phyloP scores from a whole-genome alignment of 225 moss, liverwort and hornwort genomes.

The Sphagnum tenellum region DNA sequence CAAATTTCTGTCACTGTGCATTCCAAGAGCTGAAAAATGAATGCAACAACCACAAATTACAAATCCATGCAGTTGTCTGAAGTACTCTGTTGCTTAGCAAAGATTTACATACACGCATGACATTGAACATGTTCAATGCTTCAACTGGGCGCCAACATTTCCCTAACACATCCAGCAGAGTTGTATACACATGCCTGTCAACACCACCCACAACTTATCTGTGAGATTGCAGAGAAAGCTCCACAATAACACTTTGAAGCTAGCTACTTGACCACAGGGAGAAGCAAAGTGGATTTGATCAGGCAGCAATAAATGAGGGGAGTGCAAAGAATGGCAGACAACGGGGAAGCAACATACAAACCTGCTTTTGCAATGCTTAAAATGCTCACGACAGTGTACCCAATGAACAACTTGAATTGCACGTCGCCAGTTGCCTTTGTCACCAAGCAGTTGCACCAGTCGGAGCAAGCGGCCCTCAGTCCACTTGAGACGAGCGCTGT shows the following conservation, averaged over 20 bases:
- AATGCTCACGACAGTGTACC: constrained; percentile 67
- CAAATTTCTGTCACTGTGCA: neutral
- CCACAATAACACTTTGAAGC: too few relatives aligned
- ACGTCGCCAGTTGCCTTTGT: constrained; percentile 71
- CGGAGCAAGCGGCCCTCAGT: constrained; percentile 64
- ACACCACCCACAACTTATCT: neutral
- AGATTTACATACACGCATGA: constrained; percentile 69
- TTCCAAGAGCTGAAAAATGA: neutral
- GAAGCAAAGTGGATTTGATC: too few relatives aligned
- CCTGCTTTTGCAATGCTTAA: constrained; percentile 67
- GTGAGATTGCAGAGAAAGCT: too few relatives aligned
- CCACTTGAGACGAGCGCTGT: constrained; percentile 83
- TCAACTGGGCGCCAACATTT: constrained; percentile 73
- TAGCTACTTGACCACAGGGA: too few relatives aligned
- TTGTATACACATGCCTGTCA: constrained; percentile 75
- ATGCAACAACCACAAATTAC: neutral
- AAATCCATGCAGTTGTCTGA: neutral
- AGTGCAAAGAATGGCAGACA: too few relatives aligned
- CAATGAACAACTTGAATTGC: constrained; percentile 85
- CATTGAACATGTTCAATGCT: constrained; percentile 74
- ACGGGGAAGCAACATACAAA: constrained; percentile 2
- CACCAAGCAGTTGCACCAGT: constrained; percentile 69
- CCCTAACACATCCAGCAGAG: constrained; percentile 71
- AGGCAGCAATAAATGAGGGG: too few relatives aligned
- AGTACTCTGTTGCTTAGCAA: too few relatives aligned